phyloP scores from a whole-genome alignment of 805 yeast species.

The Myxozyma nipponensis region DNA sequence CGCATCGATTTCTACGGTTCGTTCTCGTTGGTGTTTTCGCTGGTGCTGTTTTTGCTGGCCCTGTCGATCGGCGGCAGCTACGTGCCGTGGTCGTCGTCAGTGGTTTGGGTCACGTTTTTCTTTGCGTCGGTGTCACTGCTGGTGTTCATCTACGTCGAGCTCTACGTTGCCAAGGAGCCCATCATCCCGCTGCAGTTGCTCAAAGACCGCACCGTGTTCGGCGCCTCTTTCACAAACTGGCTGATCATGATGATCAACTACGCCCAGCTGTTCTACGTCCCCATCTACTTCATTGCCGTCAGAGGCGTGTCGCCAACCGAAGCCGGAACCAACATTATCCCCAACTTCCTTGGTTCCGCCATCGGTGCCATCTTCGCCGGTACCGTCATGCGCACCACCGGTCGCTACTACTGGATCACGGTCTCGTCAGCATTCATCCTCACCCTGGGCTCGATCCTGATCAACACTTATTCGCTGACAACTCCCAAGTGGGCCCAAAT shows the following conservation, averaged over 20 bases:
- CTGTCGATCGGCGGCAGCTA: slow-evolving; percentile 64
- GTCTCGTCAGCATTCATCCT: slow-evolving; percentile 27
- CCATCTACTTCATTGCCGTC: slow-evolving; percentile 61
- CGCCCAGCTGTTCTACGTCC: slow-evolving; percentile 63
- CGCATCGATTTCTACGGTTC: slow-evolving; percentile 67
- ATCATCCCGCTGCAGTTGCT: slow-evolving; percentile 60
- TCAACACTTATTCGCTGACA: slow-evolving; percentile 8
- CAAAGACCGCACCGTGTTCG: slow-evolving; percentile 54
- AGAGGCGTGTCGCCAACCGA: slow-evolving; percentile 50
- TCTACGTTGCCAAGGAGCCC: slow-evolving; percentile 55
- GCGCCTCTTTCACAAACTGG: slow-evolving; percentile 67
- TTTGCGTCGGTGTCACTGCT: slow-evolving; percentile 37
- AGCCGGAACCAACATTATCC: slow-evolving; percentile 49
- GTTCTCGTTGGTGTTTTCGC: slow-evolving; percentile 51
- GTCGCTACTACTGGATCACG: slow-evolving; percentile 36
- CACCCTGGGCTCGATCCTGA: slow-evolving; percentile 14
- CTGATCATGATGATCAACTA: slow-evolving; percentile 66
- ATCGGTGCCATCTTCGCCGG: slow-evolving; percentile 67
- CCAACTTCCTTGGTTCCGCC: slow-evolving; percentile 64
- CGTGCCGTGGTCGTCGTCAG: slow-evolving; percentile 45
- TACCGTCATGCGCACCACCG: slow-evolving; percentile 59
- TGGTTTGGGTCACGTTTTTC: slow-evolving; percentile 40
- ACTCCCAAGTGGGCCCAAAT: slow-evolving; percentile 18
- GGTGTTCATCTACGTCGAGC: slow-evolving; percentile 52
- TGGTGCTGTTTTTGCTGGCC: slow-evolving; percentile 58